A percentile compares a stretch with the other conserved stretches of the same genome.
Conservation (phyloP, 306 rosid genomes). For the Quercus engelmannii region DNA sequence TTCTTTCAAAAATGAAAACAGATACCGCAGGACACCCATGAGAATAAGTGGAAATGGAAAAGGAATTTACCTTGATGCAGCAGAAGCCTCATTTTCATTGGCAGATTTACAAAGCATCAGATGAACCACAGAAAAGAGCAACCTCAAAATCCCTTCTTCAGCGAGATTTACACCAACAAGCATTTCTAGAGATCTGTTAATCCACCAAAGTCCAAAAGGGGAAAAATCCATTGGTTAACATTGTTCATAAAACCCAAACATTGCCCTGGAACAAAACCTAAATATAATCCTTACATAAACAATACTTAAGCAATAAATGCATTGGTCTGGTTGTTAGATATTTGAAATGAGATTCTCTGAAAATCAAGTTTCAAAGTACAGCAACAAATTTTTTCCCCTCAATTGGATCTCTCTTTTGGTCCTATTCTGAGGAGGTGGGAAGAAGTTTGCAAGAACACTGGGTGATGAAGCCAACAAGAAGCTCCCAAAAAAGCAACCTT, state of each 20-base stretch:
- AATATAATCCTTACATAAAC: conserved; percentile 12
- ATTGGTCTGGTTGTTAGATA: not conserved
- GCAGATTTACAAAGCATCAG: conserved; percentile 72
- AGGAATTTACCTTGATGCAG: conserved; percentile 77
- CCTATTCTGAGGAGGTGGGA: not conserved
- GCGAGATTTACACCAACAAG: conserved; percentile 83
- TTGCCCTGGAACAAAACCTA: conserved; percentile 9
- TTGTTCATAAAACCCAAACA: conserved; percentile 29
- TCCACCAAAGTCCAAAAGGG: conserved; percentile 41
- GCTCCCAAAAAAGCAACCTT: not conserved
- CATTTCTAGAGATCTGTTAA: conserved; percentile 91
- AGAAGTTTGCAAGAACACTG: not conserved
- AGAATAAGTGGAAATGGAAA: conserved; percentile 8
- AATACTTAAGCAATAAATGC: not conserved
- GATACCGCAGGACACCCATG: conserved; percentile 15
- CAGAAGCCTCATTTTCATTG: conserved; percentile 79
- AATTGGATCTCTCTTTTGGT: not conserved
- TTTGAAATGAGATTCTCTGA: not conserved
- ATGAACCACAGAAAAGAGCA: conserved; percentile 82
- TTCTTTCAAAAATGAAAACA: conserved; percentile 6
- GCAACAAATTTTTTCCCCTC: not conserved
- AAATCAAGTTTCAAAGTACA: not conserved
- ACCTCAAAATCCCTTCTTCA: conserved; percentile 84
- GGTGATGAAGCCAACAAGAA: not conserved
- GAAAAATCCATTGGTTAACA: conserved; percentile 47